These are phyloP conservation scores for Tuber microsphaerosporum DNA, from an alignment of 495 filamentous ascomycete genomes.

Conservation along the genomic window DNA sequence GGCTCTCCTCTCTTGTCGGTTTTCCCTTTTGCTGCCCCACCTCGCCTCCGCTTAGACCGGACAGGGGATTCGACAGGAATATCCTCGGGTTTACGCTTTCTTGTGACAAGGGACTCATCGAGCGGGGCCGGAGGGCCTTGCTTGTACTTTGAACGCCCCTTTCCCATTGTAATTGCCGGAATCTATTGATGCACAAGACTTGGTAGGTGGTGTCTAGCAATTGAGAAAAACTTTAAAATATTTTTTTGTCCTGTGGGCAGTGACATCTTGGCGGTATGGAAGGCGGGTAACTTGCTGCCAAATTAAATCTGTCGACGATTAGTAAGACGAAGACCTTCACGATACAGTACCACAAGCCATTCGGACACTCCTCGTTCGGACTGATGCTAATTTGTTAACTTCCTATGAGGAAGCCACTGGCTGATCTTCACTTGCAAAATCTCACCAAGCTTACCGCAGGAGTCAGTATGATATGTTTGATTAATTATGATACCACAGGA, in stretches of 20 bases:
- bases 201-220: not conserved
- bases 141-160: slow-evolving; percentile 86
- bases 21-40: slow-evolving; percentile 39
- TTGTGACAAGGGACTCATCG: slow-evolving; percentile 67
- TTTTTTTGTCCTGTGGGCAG: not conserved
- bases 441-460: too few relatives aligned
- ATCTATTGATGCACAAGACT: not conserved
- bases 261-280: not conserved
- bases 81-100: slow-evolving; percentile 43
- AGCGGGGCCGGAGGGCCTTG: slow-evolving; percentile 79
- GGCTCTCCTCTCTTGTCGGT: slow-evolving; percentile 25
- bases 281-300: not conserved
- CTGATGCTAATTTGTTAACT: too few relatives aligned
- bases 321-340: not conserved
- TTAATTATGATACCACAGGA: too few relatives aligned
- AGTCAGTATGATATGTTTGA: too few relatives aligned
- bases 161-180: slow-evolving; percentile 59
- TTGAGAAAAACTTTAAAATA: not conserved
- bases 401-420: too few relatives aligned
- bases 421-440: too few relatives aligned
- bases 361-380: too few relatives aligned
- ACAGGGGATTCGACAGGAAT: not conserved
- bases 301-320: not conserved
- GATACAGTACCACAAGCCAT: too few relatives aligned
- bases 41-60: slow-evolving; percentile 42